Conservation (phyloP, 2,329 filamentous ascomycete genomes). For the Colletotrichum abscissum region DNA sequence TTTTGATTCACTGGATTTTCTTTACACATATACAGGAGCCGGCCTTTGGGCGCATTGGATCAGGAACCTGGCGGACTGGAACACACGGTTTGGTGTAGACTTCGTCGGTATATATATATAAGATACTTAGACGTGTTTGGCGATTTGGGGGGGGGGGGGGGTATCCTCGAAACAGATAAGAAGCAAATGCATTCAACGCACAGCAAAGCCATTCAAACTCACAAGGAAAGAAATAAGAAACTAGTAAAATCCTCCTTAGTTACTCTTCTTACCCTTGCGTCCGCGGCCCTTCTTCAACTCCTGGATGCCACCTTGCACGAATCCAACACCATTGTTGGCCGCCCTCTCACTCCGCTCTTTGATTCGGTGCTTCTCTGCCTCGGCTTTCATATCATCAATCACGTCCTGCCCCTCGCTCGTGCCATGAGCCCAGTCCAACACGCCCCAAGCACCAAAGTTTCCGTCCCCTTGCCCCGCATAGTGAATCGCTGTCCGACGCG, state of each 20-base stretch:
- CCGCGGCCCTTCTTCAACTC: slow-evolving; percentile 31
- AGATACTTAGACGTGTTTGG: slow-evolving; percentile 11
- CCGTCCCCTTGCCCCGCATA: slow-evolving; percentile 66
- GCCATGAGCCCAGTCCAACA: slow-evolving; percentile 71
- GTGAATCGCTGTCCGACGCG: slow-evolving; percentile 60
- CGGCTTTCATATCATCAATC: slow-evolving; percentile 64
- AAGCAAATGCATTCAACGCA: slow-evolving; percentile 8
- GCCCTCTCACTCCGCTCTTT: slow-evolving; percentile 53
- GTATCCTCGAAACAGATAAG: slow-evolving; percentile 20
- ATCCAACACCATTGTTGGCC: slow-evolving; percentile 44
- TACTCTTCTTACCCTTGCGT: slow-evolving; percentile 31
- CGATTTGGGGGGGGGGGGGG: slow-evolving; percentile 4
- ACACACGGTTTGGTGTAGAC: neutral
- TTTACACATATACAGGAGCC: neutral
- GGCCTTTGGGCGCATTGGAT: slow-evolving; percentile 7
- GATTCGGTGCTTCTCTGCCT: slow-evolving; percentile 67
- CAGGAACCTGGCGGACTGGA: neutral
- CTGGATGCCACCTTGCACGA: slow-evolving; percentile 46
- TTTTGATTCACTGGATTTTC: neutral
- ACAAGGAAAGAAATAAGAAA: neutral
- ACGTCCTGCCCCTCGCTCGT: slow-evolving; percentile 64
- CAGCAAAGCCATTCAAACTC: neutral
- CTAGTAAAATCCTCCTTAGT: neutral
- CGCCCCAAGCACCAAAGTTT: slow-evolving; percentile 71
- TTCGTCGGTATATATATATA: slow-evolving; percentile 5